These are phyloP conservation scores for Diversispora epigaea DNA, from an alignment of 192 early-diverging fungal species.

Conservation along the genomic window DNA sequence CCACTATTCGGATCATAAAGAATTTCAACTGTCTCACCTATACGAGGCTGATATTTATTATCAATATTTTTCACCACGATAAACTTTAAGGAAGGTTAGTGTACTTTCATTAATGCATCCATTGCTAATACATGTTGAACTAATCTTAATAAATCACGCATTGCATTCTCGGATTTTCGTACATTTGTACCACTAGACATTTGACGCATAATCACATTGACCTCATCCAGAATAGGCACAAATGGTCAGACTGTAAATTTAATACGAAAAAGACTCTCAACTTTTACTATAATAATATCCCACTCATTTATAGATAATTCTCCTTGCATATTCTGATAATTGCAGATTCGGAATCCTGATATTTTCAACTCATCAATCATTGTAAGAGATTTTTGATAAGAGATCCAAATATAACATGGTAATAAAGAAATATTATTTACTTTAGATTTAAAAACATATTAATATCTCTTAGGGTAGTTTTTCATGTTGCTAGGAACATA, in stretches of 20 bases:
- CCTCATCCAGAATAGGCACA: constrained; percentile 15
- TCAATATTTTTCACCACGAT: constrained; percentile 13
- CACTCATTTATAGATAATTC: constrained; percentile 20
- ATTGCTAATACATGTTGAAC: background rate
- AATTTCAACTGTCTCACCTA: constrained; percentile 14
- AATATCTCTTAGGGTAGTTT: constrained; percentile 24
- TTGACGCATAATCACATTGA: constrained; percentile 24
- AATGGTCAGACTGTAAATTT: background rate
- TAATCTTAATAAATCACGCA: constrained; percentile 17
- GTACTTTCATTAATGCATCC: constrained; percentile 22
- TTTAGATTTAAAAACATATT: background rate
- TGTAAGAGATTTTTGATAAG: constrained; percentile 23
- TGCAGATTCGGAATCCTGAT: background rate
- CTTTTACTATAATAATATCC: constrained; percentile 26
- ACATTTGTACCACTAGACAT: constrained; percentile 13
- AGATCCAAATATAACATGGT: constrained; percentile 19
- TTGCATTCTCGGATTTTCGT: constrained; percentile 22
- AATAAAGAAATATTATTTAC: background rate
- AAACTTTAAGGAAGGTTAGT: background rate
- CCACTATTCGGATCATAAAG: constrained; percentile 29
- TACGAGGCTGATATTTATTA: constrained; percentile 18
- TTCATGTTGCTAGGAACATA: background rate
- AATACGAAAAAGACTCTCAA: constrained; percentile 4
- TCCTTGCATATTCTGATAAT: constrained; percentile 16
- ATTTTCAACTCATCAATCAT: background rate